phyloP scores from a whole-genome alignment of 768 basidiomycete species.

The Agrocybe pediades region DNA sequence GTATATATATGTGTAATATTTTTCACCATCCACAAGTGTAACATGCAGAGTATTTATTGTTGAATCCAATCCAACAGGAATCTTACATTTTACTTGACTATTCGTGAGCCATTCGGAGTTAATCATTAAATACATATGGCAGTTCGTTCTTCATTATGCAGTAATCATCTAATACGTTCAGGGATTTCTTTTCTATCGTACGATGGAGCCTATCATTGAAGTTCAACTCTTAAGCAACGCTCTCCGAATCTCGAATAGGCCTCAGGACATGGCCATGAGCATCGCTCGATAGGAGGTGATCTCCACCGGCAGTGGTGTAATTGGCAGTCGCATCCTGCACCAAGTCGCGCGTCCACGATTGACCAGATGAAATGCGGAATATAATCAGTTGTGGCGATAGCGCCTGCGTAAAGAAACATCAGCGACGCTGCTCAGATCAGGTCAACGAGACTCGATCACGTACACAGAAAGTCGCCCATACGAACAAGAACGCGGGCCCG shows the following conservation, averaged over 20 bases:
- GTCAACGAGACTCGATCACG: neutral
- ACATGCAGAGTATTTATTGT: neutral
- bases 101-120: too few species aligned
- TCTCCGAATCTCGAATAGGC: neutral
- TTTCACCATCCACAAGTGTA: neutral
- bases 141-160: too few species aligned
- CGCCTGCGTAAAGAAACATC: neutral
- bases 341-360: neutral
- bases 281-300: neutral
- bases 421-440: neutral
- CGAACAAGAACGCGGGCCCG: neutral
- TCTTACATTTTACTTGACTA: too few species aligned
- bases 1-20: too few species aligned
- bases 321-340: neutral
- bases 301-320: neutral
- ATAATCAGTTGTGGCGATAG: neutral
- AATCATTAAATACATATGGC: too few species aligned
- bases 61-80: too few species aligned
- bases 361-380: neutral
- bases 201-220: too few species aligned
- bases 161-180: too few species aligned
- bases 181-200: too few species aligned
- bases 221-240: too few species aligned
- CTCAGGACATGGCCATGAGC: neutral
- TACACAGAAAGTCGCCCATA: neutral